Percentiles rank a stretch among this genome's conserved stretches.
Evolutionary conservation across 2,329 filamentous ascomycete genomes (phyloP).

Genomic region (Cercospora zeae-maydis): DNA sequence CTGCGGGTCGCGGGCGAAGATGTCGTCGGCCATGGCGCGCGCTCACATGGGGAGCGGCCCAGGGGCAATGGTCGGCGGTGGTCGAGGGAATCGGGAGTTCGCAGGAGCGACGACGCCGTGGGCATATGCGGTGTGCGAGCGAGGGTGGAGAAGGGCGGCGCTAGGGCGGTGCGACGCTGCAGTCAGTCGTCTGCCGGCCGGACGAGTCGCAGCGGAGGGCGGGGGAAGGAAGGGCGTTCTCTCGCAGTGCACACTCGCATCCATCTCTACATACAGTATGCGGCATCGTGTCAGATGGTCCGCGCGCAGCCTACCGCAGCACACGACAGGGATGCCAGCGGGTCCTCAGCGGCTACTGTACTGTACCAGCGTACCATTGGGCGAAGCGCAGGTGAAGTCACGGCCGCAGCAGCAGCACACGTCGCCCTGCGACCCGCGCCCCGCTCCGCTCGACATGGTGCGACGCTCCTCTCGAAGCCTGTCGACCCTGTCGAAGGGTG

Average conservation of each 20-base stretch:
- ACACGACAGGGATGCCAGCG: neutral
- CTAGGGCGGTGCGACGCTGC: neutral
- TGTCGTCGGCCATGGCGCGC: neutral
- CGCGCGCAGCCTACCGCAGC: neutral
- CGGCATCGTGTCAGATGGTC: neutral
- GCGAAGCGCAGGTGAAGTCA: neutral
- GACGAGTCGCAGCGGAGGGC: neutral
- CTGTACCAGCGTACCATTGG: no score
- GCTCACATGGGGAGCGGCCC: neutral
- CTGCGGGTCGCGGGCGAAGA: neutral
- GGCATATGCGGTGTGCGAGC: neutral
- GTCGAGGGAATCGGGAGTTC: neutral
- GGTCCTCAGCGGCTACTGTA: no score
- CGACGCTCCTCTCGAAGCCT: neutral
- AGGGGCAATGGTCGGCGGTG: neutral
- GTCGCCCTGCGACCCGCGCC: neutral
- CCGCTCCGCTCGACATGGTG: neutral
- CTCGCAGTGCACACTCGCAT: no score
- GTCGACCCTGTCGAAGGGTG: neutral
- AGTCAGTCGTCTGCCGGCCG: neutral
- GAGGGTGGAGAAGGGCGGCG: neutral
- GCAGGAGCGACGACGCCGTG: neutral
- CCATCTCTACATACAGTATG: no score
- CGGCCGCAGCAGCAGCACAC: neutral
- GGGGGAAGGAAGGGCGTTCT: neutral